Evolutionary conservation across 148 eudicot genomes (phyloP).

Genomic region (Cornus kousa): DNA sequence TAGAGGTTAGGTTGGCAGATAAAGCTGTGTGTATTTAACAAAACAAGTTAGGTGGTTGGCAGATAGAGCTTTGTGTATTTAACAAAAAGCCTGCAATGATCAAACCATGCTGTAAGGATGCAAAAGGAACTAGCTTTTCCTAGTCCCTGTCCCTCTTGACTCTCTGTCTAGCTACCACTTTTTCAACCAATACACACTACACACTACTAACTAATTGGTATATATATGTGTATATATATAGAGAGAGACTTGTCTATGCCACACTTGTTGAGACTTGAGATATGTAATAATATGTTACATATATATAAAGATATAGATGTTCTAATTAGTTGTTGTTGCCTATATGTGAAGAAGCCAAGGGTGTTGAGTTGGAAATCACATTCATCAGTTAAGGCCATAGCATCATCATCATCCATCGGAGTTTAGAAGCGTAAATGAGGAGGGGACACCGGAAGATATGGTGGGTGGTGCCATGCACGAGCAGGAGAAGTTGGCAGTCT

Average conservation of each 20-base stretch:
- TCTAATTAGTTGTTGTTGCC: too few species aligned
- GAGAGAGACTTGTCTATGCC: too few species aligned
- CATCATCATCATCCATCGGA: not conserved
- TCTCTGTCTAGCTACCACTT: not conserved
- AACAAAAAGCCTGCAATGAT: slow-evolving; percentile 21
- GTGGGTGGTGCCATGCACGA: slow-evolving; percentile 27
- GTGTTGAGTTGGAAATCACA: not conserved
- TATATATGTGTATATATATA: too few species aligned
- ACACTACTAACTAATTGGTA: not conserved
- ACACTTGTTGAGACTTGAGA: too few species aligned
- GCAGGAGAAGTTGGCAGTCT: slow-evolving; percentile 9
- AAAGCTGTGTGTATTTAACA: too few species aligned
- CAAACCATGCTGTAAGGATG: slow-evolving; percentile 35
- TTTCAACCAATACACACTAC: not conserved
- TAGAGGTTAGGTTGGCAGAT: too few species aligned
- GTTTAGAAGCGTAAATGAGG: slow-evolving; percentile 3
- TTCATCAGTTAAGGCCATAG: not conserved
- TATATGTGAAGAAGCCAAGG: not conserved
- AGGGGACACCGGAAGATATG: slow-evolving; percentile 17
- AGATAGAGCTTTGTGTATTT: not conserved
- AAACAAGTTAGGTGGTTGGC: slow-evolving; percentile 7
- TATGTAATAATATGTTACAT: too few species aligned
- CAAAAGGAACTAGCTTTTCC: not conserved
- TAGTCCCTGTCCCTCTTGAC: not conserved
- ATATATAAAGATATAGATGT: too few species aligned